phyloP scores from a whole-genome alignment of 2,329 filamentous ascomycete species.

The Polytolypa hystricis region DNA sequence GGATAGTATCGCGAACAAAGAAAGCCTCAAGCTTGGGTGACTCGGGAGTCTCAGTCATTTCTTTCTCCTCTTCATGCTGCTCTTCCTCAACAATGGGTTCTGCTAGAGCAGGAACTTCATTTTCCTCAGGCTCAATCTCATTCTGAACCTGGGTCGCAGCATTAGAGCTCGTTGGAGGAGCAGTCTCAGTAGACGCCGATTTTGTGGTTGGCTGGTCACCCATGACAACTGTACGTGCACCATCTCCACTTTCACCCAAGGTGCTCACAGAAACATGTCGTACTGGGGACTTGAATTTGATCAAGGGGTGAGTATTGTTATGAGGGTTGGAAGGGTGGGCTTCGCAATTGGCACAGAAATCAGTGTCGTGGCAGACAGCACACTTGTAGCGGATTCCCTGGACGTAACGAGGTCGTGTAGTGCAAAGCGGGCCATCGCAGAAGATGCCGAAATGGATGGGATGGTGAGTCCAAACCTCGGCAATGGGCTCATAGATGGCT shows the following conservation, averaged over 20 bases:
- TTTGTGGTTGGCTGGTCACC: slow-evolving; percentile 48
- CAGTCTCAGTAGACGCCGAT: slow-evolving; percentile 44
- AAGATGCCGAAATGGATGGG: slow-evolving; percentile 68
- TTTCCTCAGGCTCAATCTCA: slow-evolving; percentile 30
- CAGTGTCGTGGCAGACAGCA: slow-evolving; percentile 84
- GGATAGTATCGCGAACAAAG: slow-evolving; percentile 67
- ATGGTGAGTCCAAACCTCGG: slow-evolving; percentile 39
- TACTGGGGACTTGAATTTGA: slow-evolving; percentile 93
- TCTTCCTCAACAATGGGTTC: slow-evolving; percentile 11
- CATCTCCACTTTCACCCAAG: slow-evolving; percentile 61
- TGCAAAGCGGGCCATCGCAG: slow-evolving; percentile 87
- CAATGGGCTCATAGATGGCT: slow-evolving; percentile 63
- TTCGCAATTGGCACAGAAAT: slow-evolving; percentile 93
- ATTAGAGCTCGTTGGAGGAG: slow-evolving; percentile 37
- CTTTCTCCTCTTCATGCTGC: no score
- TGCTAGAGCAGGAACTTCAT: background rate
- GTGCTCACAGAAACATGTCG: slow-evolving; percentile 81
- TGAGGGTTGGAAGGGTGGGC: slow-evolving; percentile 73
- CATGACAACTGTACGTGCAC: slow-evolving; percentile 54
- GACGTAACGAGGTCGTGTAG: slow-evolving; percentile 49
- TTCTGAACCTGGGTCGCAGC: slow-evolving; percentile 57
- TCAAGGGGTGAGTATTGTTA: slow-evolving; percentile 90
- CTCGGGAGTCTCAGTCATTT: slow-evolving; percentile 14
- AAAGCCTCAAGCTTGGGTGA: slow-evolving; percentile 44
- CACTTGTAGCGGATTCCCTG: slow-evolving; percentile 90